Evolutionary conservation across 305 asterid genomes (phyloP).

Genomic region (Petunia hybrid): DNA sequence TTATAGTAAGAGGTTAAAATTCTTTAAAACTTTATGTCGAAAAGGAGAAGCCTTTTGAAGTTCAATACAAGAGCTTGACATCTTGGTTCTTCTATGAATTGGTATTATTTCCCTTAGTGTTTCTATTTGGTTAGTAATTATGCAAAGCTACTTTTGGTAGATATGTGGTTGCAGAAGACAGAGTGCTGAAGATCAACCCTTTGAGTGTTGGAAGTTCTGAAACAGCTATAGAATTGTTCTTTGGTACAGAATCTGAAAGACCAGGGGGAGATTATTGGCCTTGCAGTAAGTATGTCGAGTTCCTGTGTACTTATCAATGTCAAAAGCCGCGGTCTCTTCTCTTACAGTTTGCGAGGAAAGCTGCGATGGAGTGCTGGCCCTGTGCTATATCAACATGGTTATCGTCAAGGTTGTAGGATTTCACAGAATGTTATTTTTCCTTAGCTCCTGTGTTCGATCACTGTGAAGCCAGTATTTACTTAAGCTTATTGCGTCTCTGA

Average conservation of each 20-base stretch:
- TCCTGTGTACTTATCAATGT: slow-evolving; percentile 71
- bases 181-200: slow-evolving; percentile 69
- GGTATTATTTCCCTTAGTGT: background rate
- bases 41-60: background rate
- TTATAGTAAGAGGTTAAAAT: background rate
- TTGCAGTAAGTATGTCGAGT: slow-evolving; percentile 72
- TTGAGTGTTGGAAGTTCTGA: slow-evolving; percentile 51
- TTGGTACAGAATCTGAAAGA: slow-evolving; percentile 53
- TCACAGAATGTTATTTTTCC: slow-evolving; percentile 70
- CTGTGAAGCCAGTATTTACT: slow-evolving; percentile 90
- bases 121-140: background rate
- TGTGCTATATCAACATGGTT: slow-evolving; percentile 74
- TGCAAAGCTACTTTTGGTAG: slow-evolving; percentile 55
- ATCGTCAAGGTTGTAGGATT: slow-evolving; percentile 84
- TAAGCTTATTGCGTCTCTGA: slow-evolving; percentile 39
- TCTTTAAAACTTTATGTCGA: background rate
- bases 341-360: slow-evolving; percentile 63
- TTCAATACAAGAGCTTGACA: background rate
- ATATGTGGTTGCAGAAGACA: slow-evolving; percentile 89
- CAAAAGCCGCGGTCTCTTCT: slow-evolving; percentile 74
- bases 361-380: slow-evolving; percentile 93
- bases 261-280: slow-evolving; percentile 74
- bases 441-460: slow-evolving; percentile 89
- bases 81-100: background rate
- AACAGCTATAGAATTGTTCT: slow-evolving; percentile 69